These are phyloP conservation scores for Populus hybrid DNA, from an alignment of 441 rosid species.

Conservation along the genomic window DNA sequence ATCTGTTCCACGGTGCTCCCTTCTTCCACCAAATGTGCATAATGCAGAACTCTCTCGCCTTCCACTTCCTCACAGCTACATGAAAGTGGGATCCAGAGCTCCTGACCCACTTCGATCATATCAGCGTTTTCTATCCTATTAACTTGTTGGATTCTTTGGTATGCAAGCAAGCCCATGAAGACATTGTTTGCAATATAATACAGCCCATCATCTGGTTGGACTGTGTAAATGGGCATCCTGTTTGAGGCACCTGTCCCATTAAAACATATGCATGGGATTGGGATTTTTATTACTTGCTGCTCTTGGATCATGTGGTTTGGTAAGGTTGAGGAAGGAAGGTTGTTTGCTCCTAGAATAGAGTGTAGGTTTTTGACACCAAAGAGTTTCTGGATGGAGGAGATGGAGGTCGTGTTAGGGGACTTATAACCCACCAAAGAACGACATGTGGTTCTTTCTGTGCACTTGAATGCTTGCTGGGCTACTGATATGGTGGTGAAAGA, in stretches of 20 bases:
- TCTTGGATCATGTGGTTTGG: slow-evolving; percentile 20
- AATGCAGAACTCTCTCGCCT: slow-evolving; percentile 50
- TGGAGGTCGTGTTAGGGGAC: slow-evolving; percentile 40
- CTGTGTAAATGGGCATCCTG: slow-evolving; percentile 45
- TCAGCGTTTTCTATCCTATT: slow-evolving; percentile 26
- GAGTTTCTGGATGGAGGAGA: slow-evolving; percentile 39
- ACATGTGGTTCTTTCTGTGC: slow-evolving; percentile 34
- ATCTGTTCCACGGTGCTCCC: slow-evolving; percentile 43
- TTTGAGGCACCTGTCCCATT: slow-evolving; percentile 57
- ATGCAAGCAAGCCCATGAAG: slow-evolving; percentile 31
- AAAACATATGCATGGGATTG: slow-evolving; percentile 52
- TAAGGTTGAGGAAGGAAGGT: slow-evolving; percentile 32
- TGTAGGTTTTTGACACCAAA: slow-evolving; percentile 43
- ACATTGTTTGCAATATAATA: slow-evolving; percentile 37
- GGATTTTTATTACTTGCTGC: slow-evolving; percentile 36
- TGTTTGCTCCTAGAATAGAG: slow-evolving; percentile 56
- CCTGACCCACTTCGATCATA: slow-evolving; percentile 31
- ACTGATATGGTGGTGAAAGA: background rate
- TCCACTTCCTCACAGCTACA: slow-evolving; percentile 65
- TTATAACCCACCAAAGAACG: slow-evolving; percentile 48
- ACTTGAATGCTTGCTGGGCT: slow-evolving; percentile 35
- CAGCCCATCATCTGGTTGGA: slow-evolving; percentile 38
- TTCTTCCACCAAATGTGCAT: slow-evolving; percentile 44
- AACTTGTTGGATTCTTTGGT: slow-evolving; percentile 25
- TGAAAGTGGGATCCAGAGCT: slow-evolving; percentile 53